These are phyloP conservation scores for Deinandra increscens DNA, from an alignment of 129 eudicot species.

Conservation along the genomic window DNA sequence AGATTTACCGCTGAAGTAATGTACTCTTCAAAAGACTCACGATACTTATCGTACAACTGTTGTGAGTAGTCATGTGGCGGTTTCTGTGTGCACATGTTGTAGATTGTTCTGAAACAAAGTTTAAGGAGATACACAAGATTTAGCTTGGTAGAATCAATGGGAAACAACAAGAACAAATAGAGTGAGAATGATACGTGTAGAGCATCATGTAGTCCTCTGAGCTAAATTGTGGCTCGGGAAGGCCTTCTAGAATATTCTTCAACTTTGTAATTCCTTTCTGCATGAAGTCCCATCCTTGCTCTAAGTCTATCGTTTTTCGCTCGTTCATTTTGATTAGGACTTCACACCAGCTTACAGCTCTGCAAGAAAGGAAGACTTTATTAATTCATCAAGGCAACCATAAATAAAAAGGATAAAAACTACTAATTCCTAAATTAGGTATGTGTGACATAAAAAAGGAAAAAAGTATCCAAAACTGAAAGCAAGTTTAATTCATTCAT, in stretches of 20 bases:
- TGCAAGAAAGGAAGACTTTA: no score
- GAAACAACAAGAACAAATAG: not conserved
- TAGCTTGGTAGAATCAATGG: not conserved
- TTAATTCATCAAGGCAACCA: constrained; percentile 8
- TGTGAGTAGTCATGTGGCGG: constrained; percentile 96
- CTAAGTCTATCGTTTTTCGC: constrained; percentile 73
- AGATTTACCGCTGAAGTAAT: constrained; percentile 60
- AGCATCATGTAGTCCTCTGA: constrained; percentile 98
- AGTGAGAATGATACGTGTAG: constrained; percentile 61
- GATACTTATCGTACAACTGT: constrained; percentile 79
- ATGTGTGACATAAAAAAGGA: not conserved
- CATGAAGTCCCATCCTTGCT: constrained; percentile 95
- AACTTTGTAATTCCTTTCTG: constrained; percentile 86
- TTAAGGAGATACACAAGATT: constrained; percentile 14
- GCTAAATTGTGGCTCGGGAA: constrained; percentile 93
- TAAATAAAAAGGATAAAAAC: not conserved
- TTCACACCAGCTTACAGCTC: constrained; percentile 22
- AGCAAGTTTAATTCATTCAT: not conserved
- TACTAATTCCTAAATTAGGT: not conserved
- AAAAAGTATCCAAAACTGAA: not conserved
- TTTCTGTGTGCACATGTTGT: constrained; percentile 91
- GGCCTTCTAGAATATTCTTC: constrained; percentile 82
- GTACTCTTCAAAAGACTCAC: constrained; percentile 81
- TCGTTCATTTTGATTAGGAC: constrained; percentile 56
- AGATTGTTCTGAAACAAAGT: constrained; percentile 58